These are phyloP conservation scores for Escovopsis sp. DNA, from an alignment of 2,329 filamentous ascomycete species.

Conservation along the genomic window DNA sequence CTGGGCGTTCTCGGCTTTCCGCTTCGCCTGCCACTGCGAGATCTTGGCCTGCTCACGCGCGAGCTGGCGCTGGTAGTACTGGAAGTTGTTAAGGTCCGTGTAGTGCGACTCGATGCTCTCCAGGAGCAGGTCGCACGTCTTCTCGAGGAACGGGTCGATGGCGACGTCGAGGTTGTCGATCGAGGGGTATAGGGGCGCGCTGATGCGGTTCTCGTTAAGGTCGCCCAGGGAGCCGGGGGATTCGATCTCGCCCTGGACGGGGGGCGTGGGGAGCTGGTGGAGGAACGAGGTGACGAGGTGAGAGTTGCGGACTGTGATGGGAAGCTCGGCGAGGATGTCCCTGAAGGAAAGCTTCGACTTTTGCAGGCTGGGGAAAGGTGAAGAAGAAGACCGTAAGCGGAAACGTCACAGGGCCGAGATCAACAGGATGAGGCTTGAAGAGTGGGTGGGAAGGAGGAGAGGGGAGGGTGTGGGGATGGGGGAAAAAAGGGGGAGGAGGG, in stretches of 20 bases:
- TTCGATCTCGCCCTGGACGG: constrained; percentile 48
- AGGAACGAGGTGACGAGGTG: constrained; percentile 92
- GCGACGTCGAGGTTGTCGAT: constrained; percentile 81
- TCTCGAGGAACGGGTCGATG: constrained; percentile 95
- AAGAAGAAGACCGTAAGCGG: no score
- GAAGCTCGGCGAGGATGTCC: constrained; percentile 84
- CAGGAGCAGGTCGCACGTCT: constrained; percentile 90
- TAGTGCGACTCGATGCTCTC: constrained; percentile 97
- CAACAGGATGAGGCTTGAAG: not conserved
- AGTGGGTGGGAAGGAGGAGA: not conserved
- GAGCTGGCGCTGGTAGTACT: constrained; percentile 86
- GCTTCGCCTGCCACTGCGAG: constrained; percentile 88
- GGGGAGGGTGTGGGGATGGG: no score
- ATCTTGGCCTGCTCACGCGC: constrained; percentile 95
- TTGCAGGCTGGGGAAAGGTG: constrained; percentile 50
- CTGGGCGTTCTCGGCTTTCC: constrained; percentile 86
- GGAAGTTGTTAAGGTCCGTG: constrained; percentile 98
- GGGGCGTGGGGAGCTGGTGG: constrained; percentile 68
- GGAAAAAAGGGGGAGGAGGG: no score
- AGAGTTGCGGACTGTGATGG: constrained; percentile 86
- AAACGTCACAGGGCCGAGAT: no score
- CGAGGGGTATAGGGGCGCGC: constrained; percentile 65
- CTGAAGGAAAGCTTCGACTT: constrained; percentile 89
- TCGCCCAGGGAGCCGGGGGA: constrained; percentile 69
- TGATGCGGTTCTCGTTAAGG: constrained; percentile 49